Evolutionary conservation across 2,329 filamentous ascomycete genomes (phyloP).

Genomic region (Cyclaneusma minus): DNA sequence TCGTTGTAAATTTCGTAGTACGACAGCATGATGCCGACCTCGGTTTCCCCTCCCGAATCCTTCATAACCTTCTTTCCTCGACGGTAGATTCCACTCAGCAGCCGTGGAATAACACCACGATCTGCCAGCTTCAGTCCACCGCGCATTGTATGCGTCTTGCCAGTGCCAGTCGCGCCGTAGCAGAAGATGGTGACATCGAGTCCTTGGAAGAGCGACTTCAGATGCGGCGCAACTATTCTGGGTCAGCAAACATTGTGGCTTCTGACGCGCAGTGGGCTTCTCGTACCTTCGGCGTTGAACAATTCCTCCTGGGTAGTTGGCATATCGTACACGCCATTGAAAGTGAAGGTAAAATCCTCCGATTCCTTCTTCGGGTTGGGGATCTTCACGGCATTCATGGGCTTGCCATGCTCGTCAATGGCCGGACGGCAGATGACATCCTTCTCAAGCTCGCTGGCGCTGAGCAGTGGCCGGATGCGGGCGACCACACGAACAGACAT

Average conservation of each 20-base stretch:
- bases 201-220: conserved; percentile 85
- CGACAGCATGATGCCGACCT: conserved; percentile 60
- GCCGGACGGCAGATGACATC: conserved; percentile 70
- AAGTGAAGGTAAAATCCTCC: conserved; percentile 87
- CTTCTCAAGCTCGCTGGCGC: conserved; percentile 70
- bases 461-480: conserved; percentile 74
- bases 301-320: conserved; percentile 69
- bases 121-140: conserved; percentile 77
- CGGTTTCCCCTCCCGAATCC: conserved; percentile 55
- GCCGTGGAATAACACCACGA: conserved; percentile 71
- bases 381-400: conserved; percentile 63
- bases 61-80: conserved; percentile 73
- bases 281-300: conserved; percentile 74
- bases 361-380: conserved; percentile 85
- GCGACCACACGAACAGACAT: conserved; percentile 77
- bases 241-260: conserved; percentile 5
- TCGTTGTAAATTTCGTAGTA: conserved; percentile 98
- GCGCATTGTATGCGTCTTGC: conserved; percentile 93
- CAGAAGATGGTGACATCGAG: conserved; percentile 83
- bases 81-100: conserved; percentile 75
- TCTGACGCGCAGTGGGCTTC: conserved; percentile 2
- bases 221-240: conserved; percentile 60
- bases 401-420: conserved; percentile 41
- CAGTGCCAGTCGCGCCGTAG: conserved; percentile 84
- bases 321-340: conserved; percentile 83